These are phyloP conservation scores for Spergularia azorica DNA, from an alignment of 179 eudicot genomes.

Conservation along the genomic window DNA sequence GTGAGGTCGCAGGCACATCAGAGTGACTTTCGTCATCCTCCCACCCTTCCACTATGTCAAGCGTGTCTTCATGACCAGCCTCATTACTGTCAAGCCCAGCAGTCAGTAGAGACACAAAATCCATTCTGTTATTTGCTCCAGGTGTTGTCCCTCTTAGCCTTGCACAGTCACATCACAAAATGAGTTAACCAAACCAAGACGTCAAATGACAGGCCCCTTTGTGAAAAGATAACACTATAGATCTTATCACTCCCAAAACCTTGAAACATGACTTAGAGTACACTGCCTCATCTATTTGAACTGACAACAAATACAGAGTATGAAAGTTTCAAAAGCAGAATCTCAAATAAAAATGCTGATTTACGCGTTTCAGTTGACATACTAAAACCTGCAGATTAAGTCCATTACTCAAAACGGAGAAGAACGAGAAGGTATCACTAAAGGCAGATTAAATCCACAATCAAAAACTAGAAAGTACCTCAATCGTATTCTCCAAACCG, in stretches of 20 bases:
- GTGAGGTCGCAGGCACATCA: conserved; percentile 91
- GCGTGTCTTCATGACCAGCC: conserved; percentile 64
- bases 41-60: conserved; percentile 90
- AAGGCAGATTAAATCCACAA: background rate
- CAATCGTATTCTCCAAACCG: conserved; percentile 81
- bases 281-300: background rate
- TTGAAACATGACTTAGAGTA: background rate
- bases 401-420: background rate
- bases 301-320: background rate
- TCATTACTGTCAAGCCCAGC: conserved; percentile 77
- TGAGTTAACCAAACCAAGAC: background rate
- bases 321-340: background rate
- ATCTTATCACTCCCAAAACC: no score
- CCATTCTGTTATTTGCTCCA: conserved; percentile 96
- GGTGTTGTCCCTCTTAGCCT: conserved; percentile 82
- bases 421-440: background rate
- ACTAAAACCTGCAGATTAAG: no score
- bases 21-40: conserved; percentile 95
- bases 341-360: background rate
- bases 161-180: conserved; percentile 18
- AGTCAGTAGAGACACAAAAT: conserved; percentile 71
- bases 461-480: conserved; percentile 42
- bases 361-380: no score
- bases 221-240: no score
- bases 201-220: background rate